These are phyloP conservation scores for Atkinsonella hypoxylon DNA, from an alignment of 2,329 filamentous ascomycete genomes.

Conservation along the genomic window DNA sequence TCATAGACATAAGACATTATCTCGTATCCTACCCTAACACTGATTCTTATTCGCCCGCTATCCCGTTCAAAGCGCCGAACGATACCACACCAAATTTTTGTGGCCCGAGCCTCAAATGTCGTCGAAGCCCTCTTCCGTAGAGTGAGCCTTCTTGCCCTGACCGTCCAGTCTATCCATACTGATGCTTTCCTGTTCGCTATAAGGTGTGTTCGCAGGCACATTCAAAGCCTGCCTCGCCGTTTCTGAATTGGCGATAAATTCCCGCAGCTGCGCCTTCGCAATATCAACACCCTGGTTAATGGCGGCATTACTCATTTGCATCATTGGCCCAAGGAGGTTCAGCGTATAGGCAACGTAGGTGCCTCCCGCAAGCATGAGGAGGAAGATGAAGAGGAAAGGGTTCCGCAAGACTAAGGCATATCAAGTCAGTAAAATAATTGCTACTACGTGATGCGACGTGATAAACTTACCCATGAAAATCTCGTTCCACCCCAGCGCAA, in stretches of 20 bases:
- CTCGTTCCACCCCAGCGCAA: slow-evolving; percentile 97
- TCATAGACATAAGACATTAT: slow-evolving; percentile 10
- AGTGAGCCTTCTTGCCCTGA: slow-evolving; percentile 37
- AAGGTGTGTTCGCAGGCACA: slow-evolving; percentile 40
- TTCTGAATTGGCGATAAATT: slow-evolving; percentile 82
- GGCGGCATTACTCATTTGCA: slow-evolving; percentile 89
- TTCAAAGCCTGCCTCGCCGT: slow-evolving; percentile 72
- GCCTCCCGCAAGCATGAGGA: slow-evolving; percentile 63
- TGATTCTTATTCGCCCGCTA: neutral
- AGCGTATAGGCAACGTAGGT: slow-evolving; percentile 87
- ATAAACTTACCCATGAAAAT: slow-evolving; percentile 68
- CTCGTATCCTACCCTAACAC: slow-evolving; percentile 9
- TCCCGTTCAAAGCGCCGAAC: slow-evolving; percentile 6
- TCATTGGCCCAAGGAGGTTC: slow-evolving; percentile 90
- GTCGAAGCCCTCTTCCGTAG: slow-evolving; percentile 43
- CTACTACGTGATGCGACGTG: neutral
- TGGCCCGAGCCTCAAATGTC: slow-evolving; percentile 34
- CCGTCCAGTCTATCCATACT: slow-evolving; percentile 49
- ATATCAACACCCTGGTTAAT: slow-evolving; percentile 78
- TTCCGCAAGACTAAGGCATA: slow-evolving; percentile 67
- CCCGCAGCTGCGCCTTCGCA: slow-evolving; percentile 78
- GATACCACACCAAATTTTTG: neutral
- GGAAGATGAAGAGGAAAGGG: slow-evolving; percentile 80
- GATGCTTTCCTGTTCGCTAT: slow-evolving; percentile 33
- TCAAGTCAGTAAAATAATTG: slow-evolving; percentile 2